Base-by-base conservation (phyloP, 2,329 filamentous ascomycete genomes). In the Penicillium digitatum region DNA sequence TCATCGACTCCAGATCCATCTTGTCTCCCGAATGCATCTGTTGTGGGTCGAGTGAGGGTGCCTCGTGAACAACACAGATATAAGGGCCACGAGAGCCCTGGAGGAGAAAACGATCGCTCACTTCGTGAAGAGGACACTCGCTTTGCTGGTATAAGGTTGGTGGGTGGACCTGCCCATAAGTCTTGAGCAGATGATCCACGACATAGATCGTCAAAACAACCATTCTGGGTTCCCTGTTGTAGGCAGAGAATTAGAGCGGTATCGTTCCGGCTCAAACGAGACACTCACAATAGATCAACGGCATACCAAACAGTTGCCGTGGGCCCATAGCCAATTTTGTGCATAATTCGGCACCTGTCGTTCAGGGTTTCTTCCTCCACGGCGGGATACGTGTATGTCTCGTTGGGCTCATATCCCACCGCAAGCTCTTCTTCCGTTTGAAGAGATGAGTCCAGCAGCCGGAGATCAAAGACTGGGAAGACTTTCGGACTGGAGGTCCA, bases 321-420 rank as follows among this genome's bases (percentile, higher is more conserved):
- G 16, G 62, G 57, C 35, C 67, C 68, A 46, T 62, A 70, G 0
- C 67, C 67, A 5, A 69, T 43, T 51, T 69, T 70, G 1, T 58
- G 55, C 16, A 68, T 32, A 16, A 63, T 38, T 42, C 65, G 59
- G 52, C 69, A 70, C 46, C 56, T 60, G 10, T 60, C 37, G 8
- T 63, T 54, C 48, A 69, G 31, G 3, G 61, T 16, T 22, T 65
- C 58, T 5, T 61, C 60, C 5, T 54, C 54, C 12, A 52, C 43
- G 10, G 52, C 51, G 24, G 65, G 66, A 26, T 44, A 49, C 5
- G 31, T 44, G 44, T 67, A 63, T 40, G 58, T 65, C 32, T 54
- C 56, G 6, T 58, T 50, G 3, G 62, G 57, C 5, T 51, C 37
- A 48, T 65, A 63, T 3, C 48, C 58, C 6, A 60, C 32, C 2